Evolutionary conservation across 139 green algal genomes (phyloP).

Genomic region (Zygnema circumcarinatum): DNA sequence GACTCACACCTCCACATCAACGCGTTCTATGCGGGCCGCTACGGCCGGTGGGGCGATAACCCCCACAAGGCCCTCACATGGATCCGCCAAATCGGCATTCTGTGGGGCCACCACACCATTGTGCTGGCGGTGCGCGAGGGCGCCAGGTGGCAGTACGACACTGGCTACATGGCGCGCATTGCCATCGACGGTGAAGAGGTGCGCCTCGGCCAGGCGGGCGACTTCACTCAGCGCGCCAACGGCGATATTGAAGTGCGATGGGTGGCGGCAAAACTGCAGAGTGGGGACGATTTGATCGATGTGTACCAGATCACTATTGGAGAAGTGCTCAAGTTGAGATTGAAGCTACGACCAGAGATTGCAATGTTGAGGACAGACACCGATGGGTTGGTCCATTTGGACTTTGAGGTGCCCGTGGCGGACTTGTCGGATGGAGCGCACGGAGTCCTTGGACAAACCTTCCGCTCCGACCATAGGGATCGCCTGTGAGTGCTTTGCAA

Average conservation of each 20-base stretch:
- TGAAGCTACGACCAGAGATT: constrained; percentile 31
- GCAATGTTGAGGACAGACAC: constrained; percentile 3
- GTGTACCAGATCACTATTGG: constrained; percentile 1
- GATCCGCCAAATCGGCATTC: constrained; percentile 24
- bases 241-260: neutral
- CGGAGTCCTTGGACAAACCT: constrained; percentile 19
- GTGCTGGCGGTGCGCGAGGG: neutral
- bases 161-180: constrained; percentile 13
- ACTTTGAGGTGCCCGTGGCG: neutral
- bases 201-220: neutral
- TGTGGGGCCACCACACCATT: constrained; percentile 20
- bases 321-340: neutral
- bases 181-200: constrained; percentile 9
- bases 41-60: constrained; percentile 5
- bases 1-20: constrained; percentile 7
- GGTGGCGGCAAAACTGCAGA: neutral
- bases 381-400: constrained; percentile 41
- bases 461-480: constrained; percentile 3
- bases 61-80: constrained; percentile 23
- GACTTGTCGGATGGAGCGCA: constrained; percentile 16
- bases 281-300: constrained; percentile 26
- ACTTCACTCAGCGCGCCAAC: neutral
- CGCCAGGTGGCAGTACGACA: constrained; percentile 5
- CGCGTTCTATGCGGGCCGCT: constrained; percentile 1
- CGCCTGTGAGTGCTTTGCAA: constrained; percentile 3